Percentiles rank a stretch among this genome's conserved stretches.
phyloP scores from a whole-genome alignment of 768 basidiomycete species.

The Serpula lacrymans region DNA sequence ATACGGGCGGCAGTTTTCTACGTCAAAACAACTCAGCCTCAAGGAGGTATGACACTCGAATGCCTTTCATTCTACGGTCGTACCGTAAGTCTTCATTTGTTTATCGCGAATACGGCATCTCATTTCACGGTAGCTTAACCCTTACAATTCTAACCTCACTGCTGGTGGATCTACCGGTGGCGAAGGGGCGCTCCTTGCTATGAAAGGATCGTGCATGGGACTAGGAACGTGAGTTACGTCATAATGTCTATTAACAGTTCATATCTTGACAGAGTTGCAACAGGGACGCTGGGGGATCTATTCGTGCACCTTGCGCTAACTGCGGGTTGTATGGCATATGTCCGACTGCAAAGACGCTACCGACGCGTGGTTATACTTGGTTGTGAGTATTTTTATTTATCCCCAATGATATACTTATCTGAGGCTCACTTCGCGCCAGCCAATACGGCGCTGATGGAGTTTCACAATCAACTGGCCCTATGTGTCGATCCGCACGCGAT shows the following conservation, averaged over 20 bases:
- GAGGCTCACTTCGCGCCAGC: conserved; percentile 23
- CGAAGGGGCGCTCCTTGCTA: conserved; percentile 44
- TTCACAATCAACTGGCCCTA: conserved; percentile 32
- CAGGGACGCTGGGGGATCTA: conserved; percentile 34
- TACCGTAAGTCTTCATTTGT: no score
- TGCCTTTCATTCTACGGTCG: conserved; percentile 23
- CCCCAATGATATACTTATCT: conserved; percentile 3
- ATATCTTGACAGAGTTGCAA: neutral
- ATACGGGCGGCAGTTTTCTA: no score
- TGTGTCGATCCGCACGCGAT: conserved; percentile 23
- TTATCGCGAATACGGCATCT: conserved; percentile 28
- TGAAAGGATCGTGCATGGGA: conserved; percentile 44
- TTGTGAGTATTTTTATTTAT: conserved; percentile 14
- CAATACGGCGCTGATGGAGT: conserved; percentile 29
- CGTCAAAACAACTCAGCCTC: conserved; percentile 32
- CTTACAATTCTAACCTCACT: conserved; percentile 39
- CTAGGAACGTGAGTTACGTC: conserved; percentile 32
- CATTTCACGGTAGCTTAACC: conserved; percentile 39
- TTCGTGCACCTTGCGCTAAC: conserved; percentile 35
- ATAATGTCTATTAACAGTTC: conserved; percentile 4
- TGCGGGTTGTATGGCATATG: conserved; percentile 40
- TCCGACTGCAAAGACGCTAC: conserved; percentile 32
- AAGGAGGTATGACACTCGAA: conserved; percentile 31
- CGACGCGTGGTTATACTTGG: conserved; percentile 6
- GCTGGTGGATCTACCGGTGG: conserved; percentile 55